A percentile compares a stretch with the other conserved stretches of the same genome.
Evolutionary conservation across 108 stramenopile species (phyloP).

Genomic region (Skeletonema menzelii): DNA sequence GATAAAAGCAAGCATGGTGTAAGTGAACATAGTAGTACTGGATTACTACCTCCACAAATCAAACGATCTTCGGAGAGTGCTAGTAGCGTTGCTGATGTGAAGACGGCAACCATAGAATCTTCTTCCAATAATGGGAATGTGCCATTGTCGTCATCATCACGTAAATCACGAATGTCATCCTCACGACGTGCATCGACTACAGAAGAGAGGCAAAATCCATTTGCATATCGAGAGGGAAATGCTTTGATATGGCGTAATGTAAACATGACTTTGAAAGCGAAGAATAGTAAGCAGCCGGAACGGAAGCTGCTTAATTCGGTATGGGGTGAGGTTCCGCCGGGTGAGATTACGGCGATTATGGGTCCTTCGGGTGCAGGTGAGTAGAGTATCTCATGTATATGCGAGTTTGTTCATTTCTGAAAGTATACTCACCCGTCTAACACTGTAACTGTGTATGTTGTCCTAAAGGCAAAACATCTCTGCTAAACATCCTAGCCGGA

Average conservation of each 20-base stretch:
- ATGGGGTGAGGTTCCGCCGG: conserved; percentile 71
- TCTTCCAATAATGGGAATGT: background rate
- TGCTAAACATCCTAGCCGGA: conserved; percentile 83
- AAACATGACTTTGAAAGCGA: conserved; percentile 61
- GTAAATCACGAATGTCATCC: background rate
- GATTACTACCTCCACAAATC: background rate
- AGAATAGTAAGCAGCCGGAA: conserved; percentile 25
- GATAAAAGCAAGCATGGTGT: background rate
- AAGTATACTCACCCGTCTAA: too few species aligned
- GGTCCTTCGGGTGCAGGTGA: conserved; percentile 56
- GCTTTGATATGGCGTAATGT: conserved; percentile 63
- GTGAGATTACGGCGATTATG: conserved; percentile 73
- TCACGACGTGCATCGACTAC: conserved; percentile 28
- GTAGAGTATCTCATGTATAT: background rate
- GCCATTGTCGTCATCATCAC: background rate
- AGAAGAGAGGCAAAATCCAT: conserved; percentile 53
- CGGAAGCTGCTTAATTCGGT: conserved; percentile 55
- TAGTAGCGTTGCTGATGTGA: background rate
- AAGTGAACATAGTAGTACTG: background rate
- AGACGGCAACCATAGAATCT: background rate
- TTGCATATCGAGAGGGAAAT: conserved; percentile 65
- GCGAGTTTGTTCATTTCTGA: background rate
- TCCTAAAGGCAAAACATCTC: conserved; percentile 69
- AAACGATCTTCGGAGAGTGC: background rate
- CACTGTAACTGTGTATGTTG: background rate